A percentile compares a stretch with the other conserved stretches of the same genome.
Evolutionary conservation across 768 basidiomycete genomes (phyloP).

Genomic region (Pulveroboletus sp.): DNA sequence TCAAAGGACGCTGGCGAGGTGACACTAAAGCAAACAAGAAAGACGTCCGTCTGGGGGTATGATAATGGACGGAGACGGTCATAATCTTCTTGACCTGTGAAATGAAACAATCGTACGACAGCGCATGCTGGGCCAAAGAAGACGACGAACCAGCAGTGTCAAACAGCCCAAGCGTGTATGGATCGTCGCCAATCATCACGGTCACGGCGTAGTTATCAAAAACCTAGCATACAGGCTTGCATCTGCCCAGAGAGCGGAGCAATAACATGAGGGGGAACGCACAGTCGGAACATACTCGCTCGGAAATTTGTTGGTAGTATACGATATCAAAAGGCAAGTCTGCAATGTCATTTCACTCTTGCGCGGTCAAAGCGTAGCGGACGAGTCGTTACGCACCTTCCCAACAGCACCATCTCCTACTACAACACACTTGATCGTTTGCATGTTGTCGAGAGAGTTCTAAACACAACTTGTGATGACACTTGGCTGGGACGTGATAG

Average conservation of each 20-base stretch:
- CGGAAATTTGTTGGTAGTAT: slow-evolving; percentile 97
- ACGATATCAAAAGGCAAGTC: slow-evolving; percentile 96
- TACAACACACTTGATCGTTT: slow-evolving; percentile 97
- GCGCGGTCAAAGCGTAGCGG: not conserved
- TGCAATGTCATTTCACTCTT: slow-evolving; percentile 28
- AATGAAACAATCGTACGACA: slow-evolving; percentile 10
- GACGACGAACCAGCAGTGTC: slow-evolving; percentile 90
- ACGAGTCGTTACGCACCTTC: slow-evolving; percentile 60
- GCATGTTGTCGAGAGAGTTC: slow-evolving; percentile 49
- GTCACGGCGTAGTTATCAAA: slow-evolving; percentile 99
- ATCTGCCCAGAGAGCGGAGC: slow-evolving; percentile 12
- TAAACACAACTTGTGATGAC: slow-evolving; percentile 13
- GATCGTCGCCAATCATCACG: slow-evolving; percentile 99
- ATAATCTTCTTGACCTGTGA: slow-evolving; percentile 96
- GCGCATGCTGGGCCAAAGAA: not conserved
- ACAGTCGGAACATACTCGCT: slow-evolving; percentile 99
- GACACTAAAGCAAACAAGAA: slow-evolving; percentile 99
- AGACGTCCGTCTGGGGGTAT: slow-evolving; percentile 99
- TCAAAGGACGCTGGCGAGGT: slow-evolving; percentile 98
- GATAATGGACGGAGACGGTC: slow-evolving; percentile 98
- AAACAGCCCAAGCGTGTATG: slow-evolving; percentile 96
- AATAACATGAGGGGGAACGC: slow-evolving; percentile 32
- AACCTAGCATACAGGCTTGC: slow-evolving; percentile 46
- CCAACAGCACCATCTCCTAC: slow-evolving; percentile 98
- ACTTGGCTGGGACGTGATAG: slow-evolving; percentile 6